Percentiles rank a stretch among this genome's conserved stretches.
Conservation (phyloP, 345 rosid species). For the Corchorus capsularis region DNA sequence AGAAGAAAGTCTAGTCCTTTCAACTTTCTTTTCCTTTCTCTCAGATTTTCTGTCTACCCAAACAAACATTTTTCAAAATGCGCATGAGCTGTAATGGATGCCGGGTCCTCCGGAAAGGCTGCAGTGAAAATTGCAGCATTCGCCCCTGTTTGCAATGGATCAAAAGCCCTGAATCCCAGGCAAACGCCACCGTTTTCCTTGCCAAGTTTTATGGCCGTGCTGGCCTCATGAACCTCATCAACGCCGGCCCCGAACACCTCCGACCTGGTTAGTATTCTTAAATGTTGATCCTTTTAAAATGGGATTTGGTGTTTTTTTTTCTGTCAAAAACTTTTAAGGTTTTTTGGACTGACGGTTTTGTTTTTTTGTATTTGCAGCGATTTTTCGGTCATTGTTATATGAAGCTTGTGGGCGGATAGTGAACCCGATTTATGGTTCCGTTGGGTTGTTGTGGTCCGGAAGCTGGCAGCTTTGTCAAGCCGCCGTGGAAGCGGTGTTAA, state of each 20-base stretch:
- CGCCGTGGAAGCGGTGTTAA: conserved; percentile 91
- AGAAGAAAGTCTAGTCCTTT: neutral
- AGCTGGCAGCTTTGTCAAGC: conserved; percentile 96
- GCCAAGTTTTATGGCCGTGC: conserved; percentile 98
- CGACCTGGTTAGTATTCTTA: conserved; percentile 69
- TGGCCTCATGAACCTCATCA: conserved; percentile 93
- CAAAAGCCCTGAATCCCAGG: conserved; percentile 83
- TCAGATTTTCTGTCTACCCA: neutral
- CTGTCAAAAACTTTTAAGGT: neutral
- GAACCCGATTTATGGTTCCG: conserved; percentile 96
- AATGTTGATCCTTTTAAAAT: neutral
- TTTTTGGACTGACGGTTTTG: neutral
- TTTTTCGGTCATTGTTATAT: conserved; percentile 89
- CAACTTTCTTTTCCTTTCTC: neutral
- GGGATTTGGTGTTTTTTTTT: neutral
- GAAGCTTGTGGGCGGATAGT: conserved; percentile 98
- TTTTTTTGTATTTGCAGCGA: conserved; percentile 44
- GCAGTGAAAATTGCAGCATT: conserved; percentile 87
- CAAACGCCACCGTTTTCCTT: conserved; percentile 94
- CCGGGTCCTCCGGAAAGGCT: conserved; percentile 92
- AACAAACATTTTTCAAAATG: conserved; percentile 36
- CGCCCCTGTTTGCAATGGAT: conserved; percentile 98
- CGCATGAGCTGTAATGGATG: conserved; percentile 99
- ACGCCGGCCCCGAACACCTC: conserved; percentile 91
- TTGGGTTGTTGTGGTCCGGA: conserved; percentile 89